Evolutionary conservation across 805 yeast genomes (phyloP).

Genomic region (Zygosaccharomyces kombuchaensis): DNA sequence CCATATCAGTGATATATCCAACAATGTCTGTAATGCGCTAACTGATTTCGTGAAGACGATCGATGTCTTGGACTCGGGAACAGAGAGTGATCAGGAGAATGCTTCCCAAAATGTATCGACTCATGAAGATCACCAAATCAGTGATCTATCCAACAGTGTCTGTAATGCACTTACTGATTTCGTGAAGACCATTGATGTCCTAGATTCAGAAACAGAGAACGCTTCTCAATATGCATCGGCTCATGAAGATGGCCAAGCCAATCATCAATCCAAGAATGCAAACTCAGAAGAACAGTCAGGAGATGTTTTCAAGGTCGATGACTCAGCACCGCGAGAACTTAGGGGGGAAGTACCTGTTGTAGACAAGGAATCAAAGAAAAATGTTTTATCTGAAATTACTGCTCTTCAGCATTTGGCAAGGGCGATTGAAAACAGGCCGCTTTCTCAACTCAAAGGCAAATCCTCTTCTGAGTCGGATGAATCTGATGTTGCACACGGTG

Average conservation of each 20-base stretch:
- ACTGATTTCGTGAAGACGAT: background rate
- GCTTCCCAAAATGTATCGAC: too few species aligned
- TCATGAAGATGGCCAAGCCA: background rate
- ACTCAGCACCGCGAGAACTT: background rate
- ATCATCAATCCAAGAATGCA: slow-evolving; percentile 4
- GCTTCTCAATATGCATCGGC: background rate
- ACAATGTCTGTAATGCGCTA: background rate
- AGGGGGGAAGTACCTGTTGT: background rate
- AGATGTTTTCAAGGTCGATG: background rate
- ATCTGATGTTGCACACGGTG: background rate
- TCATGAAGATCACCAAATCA: too few species aligned
- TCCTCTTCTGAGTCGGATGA: background rate
- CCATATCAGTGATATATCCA: too few species aligned
- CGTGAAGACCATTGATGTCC: slow-evolving; percentile 15
- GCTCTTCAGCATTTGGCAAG: slow-evolving; percentile 9
- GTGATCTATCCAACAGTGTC: slow-evolving; percentile 7
- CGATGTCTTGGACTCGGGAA: background rate
- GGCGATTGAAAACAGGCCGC: background rate
- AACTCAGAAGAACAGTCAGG: too few species aligned
- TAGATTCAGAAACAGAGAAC: slow-evolving; percentile 7
- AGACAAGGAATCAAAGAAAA: background rate
- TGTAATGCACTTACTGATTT: slow-evolving; percentile 16
- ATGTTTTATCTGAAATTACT: slow-evolving; percentile 4
- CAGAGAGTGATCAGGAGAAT: background rate
- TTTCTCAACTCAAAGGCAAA: background rate